phyloP scores from a whole-genome alignment of 2,329 filamentous ascomycete species.

The Aspergillus sojae region DNA sequence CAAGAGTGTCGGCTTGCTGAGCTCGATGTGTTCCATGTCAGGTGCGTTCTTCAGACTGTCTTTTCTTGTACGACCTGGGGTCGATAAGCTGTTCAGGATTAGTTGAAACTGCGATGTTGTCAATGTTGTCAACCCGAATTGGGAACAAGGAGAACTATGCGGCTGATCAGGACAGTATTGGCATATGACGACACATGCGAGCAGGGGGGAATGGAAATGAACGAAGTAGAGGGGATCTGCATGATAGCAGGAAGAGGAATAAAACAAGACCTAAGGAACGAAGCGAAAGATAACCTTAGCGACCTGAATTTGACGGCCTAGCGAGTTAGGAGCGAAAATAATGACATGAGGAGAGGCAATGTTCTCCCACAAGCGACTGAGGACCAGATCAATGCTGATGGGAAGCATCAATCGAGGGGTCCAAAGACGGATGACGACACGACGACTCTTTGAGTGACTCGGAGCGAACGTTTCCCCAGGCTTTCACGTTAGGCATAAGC shows the following conservation, averaged over 20 bases:
- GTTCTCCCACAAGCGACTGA: neutral
- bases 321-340: neutral
- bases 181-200: neutral
- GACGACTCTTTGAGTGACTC: neutral
- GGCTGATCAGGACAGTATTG: neutral
- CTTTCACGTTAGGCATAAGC: slow-evolving; percentile 14
- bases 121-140: neutral
- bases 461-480: neutral
- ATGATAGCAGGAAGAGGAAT: neutral
- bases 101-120: neutral
- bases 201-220: neutral
- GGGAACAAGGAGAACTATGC: neutral
- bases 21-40: neutral
- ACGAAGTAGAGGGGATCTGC: neutral
- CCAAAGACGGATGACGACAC: neutral
- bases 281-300: neutral
- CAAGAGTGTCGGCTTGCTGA: neutral
- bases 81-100: neutral
- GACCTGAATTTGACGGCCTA: neutral
- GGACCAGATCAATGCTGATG: neutral
- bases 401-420: neutral
- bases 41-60: neutral
- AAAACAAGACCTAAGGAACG: neutral
- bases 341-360: neutral
- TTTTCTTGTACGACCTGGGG: neutral